Base-by-base conservation (phyloP, 1,284 basidiomycete species). In the Leccinum subatratum region DNA sequence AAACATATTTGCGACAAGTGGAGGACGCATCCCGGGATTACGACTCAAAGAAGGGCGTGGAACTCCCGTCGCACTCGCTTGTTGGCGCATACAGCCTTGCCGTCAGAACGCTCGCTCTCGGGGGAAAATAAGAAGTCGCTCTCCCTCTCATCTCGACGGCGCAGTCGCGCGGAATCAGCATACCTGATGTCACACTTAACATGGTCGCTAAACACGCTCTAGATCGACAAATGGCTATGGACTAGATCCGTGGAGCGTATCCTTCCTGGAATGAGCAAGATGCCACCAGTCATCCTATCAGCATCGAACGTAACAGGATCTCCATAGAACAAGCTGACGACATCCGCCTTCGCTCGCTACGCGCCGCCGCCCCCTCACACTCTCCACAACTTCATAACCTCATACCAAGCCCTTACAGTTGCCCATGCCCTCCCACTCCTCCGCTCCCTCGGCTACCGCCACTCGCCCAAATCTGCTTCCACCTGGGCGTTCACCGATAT, bases 141-240 rank as follows among this genome's bases (percentile, higher is more conserved):
- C 57, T 75, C 32, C 14, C 16, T 48, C 70, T 76, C 64, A 37
- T 75, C 22, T 71, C 68, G 1, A 30, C 62, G 5, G 74, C 75
- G 30, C 69, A 64, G 4, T 68, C 65, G 3, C 74, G 69, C 25
- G 63, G 63, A 16, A 39, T 39, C 32, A 34, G 32, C 22, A 42
- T 76, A 54, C 62, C 71, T 25, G 63, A 75, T 39, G 72, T 75
- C 34, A 77, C 76, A 4, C 73, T 77, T 30, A 28, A 57, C 32
- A 62, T 76, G 5, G 66, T 67, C 6, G 65, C 64, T 28, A 70
- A 68, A 63, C 69, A 70, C 16, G 68, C 72, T 12, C 12, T 64
- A 34, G 65, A 72, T 61, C 65, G 58, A 45, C 67, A 67, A 51
- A 59, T 20, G 18, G 59, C 42, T 11, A 59, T 65, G 9, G 63